Evolutionary conservation across 2,329 filamentous ascomycete genomes (phyloP).

Genomic region (Madurella mycetomatis): DNA sequence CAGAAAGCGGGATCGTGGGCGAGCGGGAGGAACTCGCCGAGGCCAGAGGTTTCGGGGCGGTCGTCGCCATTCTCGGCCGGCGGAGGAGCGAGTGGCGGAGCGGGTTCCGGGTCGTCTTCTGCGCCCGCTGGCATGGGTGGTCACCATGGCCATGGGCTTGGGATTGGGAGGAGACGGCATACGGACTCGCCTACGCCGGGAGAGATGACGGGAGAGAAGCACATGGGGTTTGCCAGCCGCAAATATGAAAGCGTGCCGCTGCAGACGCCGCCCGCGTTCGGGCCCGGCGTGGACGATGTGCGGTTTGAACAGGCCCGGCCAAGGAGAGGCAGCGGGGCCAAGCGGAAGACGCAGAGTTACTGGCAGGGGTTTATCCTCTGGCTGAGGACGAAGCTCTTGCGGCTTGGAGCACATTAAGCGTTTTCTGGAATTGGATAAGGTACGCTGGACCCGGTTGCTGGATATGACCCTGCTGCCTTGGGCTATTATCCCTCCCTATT

Average conservation of each 20-base stretch:
- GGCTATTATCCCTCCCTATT: not conserved
- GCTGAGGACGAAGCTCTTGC: conserved; percentile 55
- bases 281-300: conserved; percentile 39
- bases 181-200: conserved; percentile 10
- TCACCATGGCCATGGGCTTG: not conserved
- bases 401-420: conserved; percentile 31
- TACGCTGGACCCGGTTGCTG: too few species aligned
- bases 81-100: not conserved
- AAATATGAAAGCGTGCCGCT: conserved; percentile 42
- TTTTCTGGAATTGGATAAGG: not conserved
- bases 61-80: not conserved
- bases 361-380: conserved; percentile 63
- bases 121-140: not conserved
- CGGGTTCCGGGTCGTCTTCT: not conserved
- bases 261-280: conserved; percentile 28
- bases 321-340: conserved; percentile 45
- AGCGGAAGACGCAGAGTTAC: conserved; percentile 56
- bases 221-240: conserved; percentile 39
- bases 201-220: conserved; percentile 37
- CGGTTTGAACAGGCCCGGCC: conserved; percentile 39
- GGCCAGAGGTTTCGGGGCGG: too few species aligned
- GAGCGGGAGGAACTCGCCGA: not conserved
- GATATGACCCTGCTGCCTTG: not conserved
- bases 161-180: conserved; percentile 8
- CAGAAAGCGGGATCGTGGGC: not conserved